Base-by-base conservation (phyloP, 1,284 basidiomycete species). In the Ustilago loliicola region DNA sequence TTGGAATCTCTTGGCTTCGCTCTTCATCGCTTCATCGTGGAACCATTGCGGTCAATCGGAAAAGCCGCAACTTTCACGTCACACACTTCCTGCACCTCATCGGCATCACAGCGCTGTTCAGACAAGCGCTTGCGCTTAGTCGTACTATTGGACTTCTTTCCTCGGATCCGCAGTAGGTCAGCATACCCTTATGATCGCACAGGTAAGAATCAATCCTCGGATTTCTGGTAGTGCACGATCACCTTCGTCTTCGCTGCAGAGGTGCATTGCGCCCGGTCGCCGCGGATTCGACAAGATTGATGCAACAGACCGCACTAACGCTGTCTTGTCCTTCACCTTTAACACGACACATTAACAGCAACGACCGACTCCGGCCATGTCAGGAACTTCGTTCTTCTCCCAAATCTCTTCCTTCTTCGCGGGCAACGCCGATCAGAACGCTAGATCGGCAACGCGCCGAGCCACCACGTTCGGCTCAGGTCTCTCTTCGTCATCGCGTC, bases 381-480 rank as follows among this genome's bases (percentile, higher is more conserved):
- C 72, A 40, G 71, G 61, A 45, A 56, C 55, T 52, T 72, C 73
- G 25, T 72, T 82, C 61, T 80, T 82, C 55, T 81, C 80, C 2
- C 77, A 81, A 38, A 70, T 82, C 59, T 79, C 80, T n/a, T 81
- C 80, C 59, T 77, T 79, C 70, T 82, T 82, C 56, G 80, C 72
- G 48, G 75, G 66, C 54, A 66, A 23, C 40, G 36, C 55, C 42
- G 36, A 53, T 17, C 30, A 42, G 17, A 54, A 51, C 42, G 27
- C 61, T 3, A 21, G 50, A 21, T 47, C 59, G 21, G 27, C 56
- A 15, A 42, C 54, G 7, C 70, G 76, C 15, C 80, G 60, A 42
- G 57, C 54, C 36, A 75, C 73, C 25, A 52, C 69, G 17, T 81
- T 82, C 32, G 69, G 72, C 27, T 67, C 58, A 8, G 71, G 71